Evolutionary conservation across 2,329 filamentous ascomycete genomes (phyloP).

Genomic region (Cytospora paraplurivora): DNA sequence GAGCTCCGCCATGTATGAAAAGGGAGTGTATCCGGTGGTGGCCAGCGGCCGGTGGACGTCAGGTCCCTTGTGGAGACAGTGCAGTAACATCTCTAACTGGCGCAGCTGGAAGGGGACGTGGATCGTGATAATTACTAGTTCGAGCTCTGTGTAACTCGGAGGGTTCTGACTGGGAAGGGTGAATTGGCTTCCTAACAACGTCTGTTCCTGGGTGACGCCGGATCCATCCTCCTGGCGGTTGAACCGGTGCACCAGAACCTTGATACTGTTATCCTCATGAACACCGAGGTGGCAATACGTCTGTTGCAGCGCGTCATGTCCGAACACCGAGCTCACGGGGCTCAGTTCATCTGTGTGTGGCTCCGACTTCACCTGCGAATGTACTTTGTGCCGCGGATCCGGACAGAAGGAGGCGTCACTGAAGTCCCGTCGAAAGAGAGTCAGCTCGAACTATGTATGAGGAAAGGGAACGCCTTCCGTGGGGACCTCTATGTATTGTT

Average conservation of each 20-base stretch:
- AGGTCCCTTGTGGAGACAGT: background rate
- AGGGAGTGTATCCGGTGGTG: background rate
- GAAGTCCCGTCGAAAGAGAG: background rate
- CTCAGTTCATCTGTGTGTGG: slow-evolving; percentile 8
- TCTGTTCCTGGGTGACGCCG: background rate
- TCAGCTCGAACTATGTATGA: background rate
- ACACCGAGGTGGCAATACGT: background rate
- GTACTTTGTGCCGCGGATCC: background rate
- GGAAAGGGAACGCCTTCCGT: background rate
- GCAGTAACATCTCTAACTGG: background rate
- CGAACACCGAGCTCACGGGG: background rate
- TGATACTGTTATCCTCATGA: background rate
- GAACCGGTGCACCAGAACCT: background rate
- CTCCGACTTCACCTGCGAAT: slow-evolving; percentile 5
- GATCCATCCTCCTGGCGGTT: background rate
- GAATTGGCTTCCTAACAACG: slow-evolving; percentile 1
- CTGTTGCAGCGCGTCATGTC: background rate
- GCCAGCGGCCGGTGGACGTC: slow-evolving; percentile 6
- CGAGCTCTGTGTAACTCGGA: slow-evolving; percentile 4
- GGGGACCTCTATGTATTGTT: background rate
- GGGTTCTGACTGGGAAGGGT: background rate
- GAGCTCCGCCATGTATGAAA: slow-evolving; percentile 3
- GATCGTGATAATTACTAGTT: background rate
- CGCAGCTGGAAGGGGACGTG: slow-evolving; percentile 5
- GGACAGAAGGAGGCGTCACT: background rate